phyloP scores from a whole-genome alignment of 2,329 filamentous ascomycete species.

The Fusarium sp. region DNA sequence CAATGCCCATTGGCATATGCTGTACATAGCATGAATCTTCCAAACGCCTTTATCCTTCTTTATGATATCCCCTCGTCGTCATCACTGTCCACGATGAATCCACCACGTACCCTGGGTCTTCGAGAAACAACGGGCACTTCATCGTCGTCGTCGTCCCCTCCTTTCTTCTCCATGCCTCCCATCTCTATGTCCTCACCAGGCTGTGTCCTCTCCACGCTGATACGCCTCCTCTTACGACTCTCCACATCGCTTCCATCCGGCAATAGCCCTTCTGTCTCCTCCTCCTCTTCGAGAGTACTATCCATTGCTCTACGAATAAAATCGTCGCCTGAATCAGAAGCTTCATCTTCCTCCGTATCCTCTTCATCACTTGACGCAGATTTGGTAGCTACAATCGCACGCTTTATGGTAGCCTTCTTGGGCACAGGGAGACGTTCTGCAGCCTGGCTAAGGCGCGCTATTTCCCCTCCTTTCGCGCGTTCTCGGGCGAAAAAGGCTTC shows the following conservation, averaged over 20 bases:
- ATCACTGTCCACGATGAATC: slow-evolving; percentile 70
- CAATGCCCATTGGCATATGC: not conserved
- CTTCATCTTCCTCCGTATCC: not conserved
- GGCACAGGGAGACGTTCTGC: slow-evolving; percentile 5
- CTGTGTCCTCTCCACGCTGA: slow-evolving; percentile 39
- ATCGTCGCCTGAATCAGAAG: slow-evolving; percentile 37
- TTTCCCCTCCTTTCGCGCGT: slow-evolving; percentile 53
- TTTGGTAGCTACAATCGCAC: slow-evolving; percentile 6
- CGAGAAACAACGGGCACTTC: slow-evolving; percentile 46
- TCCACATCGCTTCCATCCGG: slow-evolving; percentile 50
- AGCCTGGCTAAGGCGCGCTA: not conserved
- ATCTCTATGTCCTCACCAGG: slow-evolving; percentile 32
- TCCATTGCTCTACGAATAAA: slow-evolving; percentile 40
- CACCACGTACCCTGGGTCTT: slow-evolving; percentile 60
- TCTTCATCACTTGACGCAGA: slow-evolving; percentile 10
- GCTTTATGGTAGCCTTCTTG: slow-evolving; percentile 49
- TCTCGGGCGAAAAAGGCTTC: slow-evolving; percentile 82
- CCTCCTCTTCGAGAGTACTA: slow-evolving; percentile 35
- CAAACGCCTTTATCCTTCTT: slow-evolving; percentile 23
- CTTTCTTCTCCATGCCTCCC: slow-evolving; percentile 43
- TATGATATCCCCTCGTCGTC: slow-evolving; percentile 58
- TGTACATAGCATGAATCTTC: not conserved
- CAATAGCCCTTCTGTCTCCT: slow-evolving; percentile 41
- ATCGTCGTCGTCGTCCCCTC: slow-evolving; percentile 48
- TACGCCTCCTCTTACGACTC: slow-evolving; percentile 52